Evolutionary conservation across 78 protist species (phyloP).

Genomic region (Capsaspora owczarzaki): DNA sequence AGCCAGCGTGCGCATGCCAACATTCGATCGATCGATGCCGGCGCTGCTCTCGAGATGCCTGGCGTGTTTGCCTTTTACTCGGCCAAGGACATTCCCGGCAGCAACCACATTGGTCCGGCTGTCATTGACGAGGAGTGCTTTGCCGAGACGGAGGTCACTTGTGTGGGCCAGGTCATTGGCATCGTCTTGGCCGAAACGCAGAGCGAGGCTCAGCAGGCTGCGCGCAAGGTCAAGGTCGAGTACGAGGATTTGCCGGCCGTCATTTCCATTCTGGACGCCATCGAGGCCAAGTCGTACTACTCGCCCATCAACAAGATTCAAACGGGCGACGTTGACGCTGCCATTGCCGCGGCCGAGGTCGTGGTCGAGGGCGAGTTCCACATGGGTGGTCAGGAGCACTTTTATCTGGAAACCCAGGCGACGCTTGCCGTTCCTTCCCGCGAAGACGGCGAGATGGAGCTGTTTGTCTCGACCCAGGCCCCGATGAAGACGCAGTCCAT

Average conservation of each 20-base stretch:
- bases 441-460: conserved; percentile 56
- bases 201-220: conserved; percentile 48
- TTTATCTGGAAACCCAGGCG: conserved; percentile 81
- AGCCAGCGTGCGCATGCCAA: conserved; percentile 38
- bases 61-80: conserved; percentile 52
- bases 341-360: background rate
- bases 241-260: conserved; percentile 61
- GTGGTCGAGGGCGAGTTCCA: background rate
- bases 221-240: conserved; percentile 56
- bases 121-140: conserved; percentile 70
- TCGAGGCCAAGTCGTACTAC: conserved; percentile 6
- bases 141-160: conserved; percentile 28
- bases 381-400: conserved; percentile 92
- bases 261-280: conserved; percentile 75
- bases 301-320: conserved; percentile 12
- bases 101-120: conserved; percentile 47
- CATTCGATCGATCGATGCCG: conserved; percentile 12
- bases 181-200: conserved; percentile 67
- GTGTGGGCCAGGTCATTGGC: conserved; percentile 67
- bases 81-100: conserved; percentile 60
- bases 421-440: conserved; percentile 72
- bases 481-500: conserved; percentile 60
- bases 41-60: conserved; percentile 4
- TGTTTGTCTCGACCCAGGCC: conserved; percentile 68
- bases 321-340: conserved; percentile 55